Base-by-base conservation (phyloP, 768 basidiomycete genomes). In the Russula abietina region DNA sequence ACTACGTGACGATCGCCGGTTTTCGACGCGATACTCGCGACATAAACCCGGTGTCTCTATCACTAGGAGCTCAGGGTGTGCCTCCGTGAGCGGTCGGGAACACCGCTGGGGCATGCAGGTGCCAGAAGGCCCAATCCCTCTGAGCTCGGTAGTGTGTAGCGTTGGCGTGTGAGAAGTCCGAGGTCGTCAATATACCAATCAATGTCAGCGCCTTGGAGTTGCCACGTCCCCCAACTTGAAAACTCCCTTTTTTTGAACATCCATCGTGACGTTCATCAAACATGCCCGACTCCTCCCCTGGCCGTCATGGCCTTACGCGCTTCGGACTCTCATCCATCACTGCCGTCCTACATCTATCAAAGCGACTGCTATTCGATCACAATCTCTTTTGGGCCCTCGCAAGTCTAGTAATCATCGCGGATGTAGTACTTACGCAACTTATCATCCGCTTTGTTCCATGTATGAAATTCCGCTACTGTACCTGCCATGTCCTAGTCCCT, bases 381-480 rank as follows among this genome's bases (percentile, higher is more conserved):
- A 71, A 69, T 26, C 84, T 86, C 70, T 94, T 90, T 75, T 87
- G 85, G 83, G 71, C 72, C 33, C 74, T 93, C 33, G 86, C 88
- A 10, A 67, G 74, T 19, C 73, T 92, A 10, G 79, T 89, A 24
- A 74, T 93, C 28, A 32, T 89, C 24, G 89, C 85, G 46, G 93
- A 98, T 82, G 83, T 83, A 9, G 57, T 86, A 46, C 81, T 97
- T 53, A 92, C 91, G 10, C 79, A 85, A 57, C 80, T 94, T 72
- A 87, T 97, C 68, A 86, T 96, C 67, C 82, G 76, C 49, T 86
- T 86, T 71, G 79, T 97, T 59, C 82, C 91, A 68, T 98, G 96
- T 97, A 68, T 26, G 65, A 28, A 33, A 78, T 89, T 55, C 57
- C 48, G 57, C 38, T 38, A n/a, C n/a, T n/a, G n/a, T n/a, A 12